These are phyloP conservation scores for Coix lacrymajobi DNA, from an alignment of 176 grass and related monocot species.

Conservation along the genomic window DNA sequence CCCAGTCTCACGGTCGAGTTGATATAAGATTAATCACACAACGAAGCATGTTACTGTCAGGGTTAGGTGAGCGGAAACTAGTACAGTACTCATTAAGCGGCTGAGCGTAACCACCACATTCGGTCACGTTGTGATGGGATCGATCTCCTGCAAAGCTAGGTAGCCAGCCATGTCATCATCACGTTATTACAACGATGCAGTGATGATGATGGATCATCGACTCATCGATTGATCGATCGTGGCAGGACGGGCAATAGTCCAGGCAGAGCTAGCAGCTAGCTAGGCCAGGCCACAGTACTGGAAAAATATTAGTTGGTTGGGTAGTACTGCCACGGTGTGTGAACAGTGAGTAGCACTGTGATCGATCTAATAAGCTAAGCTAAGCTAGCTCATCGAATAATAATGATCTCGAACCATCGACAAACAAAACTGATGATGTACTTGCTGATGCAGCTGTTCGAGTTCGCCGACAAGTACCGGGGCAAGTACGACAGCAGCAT, in stretches of 20 bases:
- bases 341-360: background rate
- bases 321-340: background rate
- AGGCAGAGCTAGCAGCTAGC: background rate
- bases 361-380: background rate
- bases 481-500: slow-evolving; percentile 76
- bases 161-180: background rate
- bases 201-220: background rate
- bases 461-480: slow-evolving; percentile 64
- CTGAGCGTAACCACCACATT: slow-evolving; percentile 46
- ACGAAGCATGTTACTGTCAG: slow-evolving; percentile 5
- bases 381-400: background rate
- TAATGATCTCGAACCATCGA: background rate
- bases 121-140: background rate
- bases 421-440: background rate
- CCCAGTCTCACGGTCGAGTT: background rate
- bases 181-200: background rate
- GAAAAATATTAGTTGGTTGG: slow-evolving; percentile 32
- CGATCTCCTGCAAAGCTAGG: background rate
- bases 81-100: no score
- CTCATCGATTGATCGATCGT: background rate
- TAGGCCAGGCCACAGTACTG: background rate
- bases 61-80: background rate
- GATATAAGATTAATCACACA: background rate
- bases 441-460: slow-evolving; percentile 43
- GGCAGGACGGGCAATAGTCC: background rate